Evolutionary conservation across 352 stramenopile species (phyloP).

Genomic region (Globisporangium iwayamae): DNA sequence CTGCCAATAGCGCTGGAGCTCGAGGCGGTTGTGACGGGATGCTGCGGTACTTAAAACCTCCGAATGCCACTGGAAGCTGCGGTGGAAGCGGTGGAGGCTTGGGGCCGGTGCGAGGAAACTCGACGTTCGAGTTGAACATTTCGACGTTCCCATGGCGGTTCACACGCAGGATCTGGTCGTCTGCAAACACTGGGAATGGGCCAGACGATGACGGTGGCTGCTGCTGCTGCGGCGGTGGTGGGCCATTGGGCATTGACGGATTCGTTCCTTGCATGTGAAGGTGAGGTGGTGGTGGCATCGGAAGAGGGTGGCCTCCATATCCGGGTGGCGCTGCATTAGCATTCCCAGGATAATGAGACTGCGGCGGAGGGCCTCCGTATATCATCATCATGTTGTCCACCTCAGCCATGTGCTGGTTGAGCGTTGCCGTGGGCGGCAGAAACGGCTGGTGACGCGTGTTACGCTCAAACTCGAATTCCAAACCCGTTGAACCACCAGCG

Average conservation of each 20-base stretch:
- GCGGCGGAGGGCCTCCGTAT: slow-evolving; percentile 12
- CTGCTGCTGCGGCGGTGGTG: not conserved
- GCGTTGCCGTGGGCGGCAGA: not conserved
- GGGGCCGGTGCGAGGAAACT: slow-evolving; percentile 2
- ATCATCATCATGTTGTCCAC: not conserved
- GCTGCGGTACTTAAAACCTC: slow-evolving; percentile 45
- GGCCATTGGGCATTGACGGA: not conserved
- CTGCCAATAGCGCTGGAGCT: slow-evolving; percentile 15
- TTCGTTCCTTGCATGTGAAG: not conserved
- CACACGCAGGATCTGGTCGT: slow-evolving; percentile 72
- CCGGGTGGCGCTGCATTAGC: not conserved
- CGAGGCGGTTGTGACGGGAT: slow-evolving; percentile 20
- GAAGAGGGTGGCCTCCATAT: not conserved
- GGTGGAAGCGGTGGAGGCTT: slow-evolving; percentile 14
- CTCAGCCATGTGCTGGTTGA: slow-evolving; percentile 5
- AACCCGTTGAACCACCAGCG: not conserved
- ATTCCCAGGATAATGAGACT: not conserved
- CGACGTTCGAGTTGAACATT: slow-evolving; percentile 32
- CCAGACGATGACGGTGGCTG: not conserved
- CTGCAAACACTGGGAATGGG: slow-evolving; percentile 24
- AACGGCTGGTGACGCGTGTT: slow-evolving; percentile 30
- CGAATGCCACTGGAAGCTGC: slow-evolving; percentile 14
- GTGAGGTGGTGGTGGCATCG: slow-evolving; percentile 8
- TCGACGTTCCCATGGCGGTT: slow-evolving; percentile 61
- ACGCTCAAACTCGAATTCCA: slow-evolving; percentile 28